Conservation (phyloP, 2,329 filamentous ascomycete species). For the Tolypocladium tundrense region DNA sequence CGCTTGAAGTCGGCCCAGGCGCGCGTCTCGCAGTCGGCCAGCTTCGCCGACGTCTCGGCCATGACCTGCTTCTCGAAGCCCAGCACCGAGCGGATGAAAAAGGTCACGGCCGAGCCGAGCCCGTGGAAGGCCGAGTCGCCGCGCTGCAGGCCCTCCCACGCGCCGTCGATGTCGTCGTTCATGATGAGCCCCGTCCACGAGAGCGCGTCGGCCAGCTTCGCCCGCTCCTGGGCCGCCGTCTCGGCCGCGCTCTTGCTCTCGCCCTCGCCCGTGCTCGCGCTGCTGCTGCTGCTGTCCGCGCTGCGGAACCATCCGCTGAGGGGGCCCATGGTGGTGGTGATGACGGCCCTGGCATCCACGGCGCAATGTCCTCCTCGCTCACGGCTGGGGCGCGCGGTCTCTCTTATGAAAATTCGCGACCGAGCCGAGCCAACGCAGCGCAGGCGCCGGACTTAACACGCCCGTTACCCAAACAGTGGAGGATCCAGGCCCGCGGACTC, state of each 20-base stretch:
- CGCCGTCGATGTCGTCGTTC: conserved; percentile 81
- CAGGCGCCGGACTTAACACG: too few species aligned
- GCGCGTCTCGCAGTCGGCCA: conserved; percentile 65
- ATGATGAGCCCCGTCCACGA: conserved; percentile 63
- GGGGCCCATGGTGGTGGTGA: conserved; percentile 30
- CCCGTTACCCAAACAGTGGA: background rate
- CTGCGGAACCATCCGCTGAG: conserved; percentile 42
- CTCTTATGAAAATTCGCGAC: background rate
- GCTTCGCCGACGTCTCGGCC: conserved; percentile 63
- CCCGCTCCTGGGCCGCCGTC: conserved; percentile 28
- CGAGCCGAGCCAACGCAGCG: background rate
- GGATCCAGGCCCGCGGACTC: background rate
- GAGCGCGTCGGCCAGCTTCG: conserved; percentile 50
- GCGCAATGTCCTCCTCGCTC: background rate
- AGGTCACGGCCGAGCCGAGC: conserved; percentile 69
- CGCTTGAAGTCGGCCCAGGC: conserved; percentile 68
- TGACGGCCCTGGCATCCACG: background rate
- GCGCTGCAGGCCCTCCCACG: conserved; percentile 61
- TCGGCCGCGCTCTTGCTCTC: conserved; percentile 16
- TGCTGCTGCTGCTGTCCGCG: conserved; percentile 21
- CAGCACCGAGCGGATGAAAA: conserved; percentile 76
- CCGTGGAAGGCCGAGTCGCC: conserved; percentile 80
- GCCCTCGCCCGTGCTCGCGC: conserved; percentile 13
- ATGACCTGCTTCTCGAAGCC: conserved; percentile 91
- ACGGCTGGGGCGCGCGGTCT: background rate